A percentile compares a stretch with the other conserved stretches of the same genome.
phyloP scores from a whole-genome alignment of 2,329 filamentous ascomycete species.

The Epichloe gansuensis region DNA sequence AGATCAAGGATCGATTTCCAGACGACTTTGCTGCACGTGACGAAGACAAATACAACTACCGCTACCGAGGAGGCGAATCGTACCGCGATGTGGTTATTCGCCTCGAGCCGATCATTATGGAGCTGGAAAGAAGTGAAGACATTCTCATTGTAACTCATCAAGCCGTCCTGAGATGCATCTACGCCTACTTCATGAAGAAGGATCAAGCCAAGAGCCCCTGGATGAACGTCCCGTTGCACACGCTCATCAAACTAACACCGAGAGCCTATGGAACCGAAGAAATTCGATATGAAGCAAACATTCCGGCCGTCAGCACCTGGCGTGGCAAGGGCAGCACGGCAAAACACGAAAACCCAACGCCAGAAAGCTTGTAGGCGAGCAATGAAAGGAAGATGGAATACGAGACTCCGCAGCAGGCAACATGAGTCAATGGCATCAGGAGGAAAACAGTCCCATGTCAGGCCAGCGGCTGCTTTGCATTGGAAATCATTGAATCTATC shows the following conservation, averaged over 20 bases:
- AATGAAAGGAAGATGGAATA: neutral
- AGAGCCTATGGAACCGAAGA: constrained; percentile 90
- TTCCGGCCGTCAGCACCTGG: constrained; percentile 94
- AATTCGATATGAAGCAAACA: constrained; percentile 76
- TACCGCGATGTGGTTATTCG: constrained; percentile 95
- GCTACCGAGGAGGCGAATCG: constrained; percentile 90
- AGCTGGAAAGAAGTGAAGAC: constrained; percentile 89
- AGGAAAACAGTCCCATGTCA: neutral
- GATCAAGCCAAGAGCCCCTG: constrained; percentile 86
- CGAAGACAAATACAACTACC: constrained; percentile 99
- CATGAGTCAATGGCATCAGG: neutral
- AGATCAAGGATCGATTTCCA: constrained; percentile 83
- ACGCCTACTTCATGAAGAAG: constrained; percentile 98
- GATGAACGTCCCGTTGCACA: constrained; percentile 97
- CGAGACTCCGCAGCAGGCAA: neutral
- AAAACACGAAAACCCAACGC: constrained; percentile 60
- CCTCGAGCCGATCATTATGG: constrained; percentile 98
- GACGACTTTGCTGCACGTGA: constrained; percentile 93
- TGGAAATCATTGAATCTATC: neutral
- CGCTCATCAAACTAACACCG: constrained; percentile 90
- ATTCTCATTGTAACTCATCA: constrained; percentile 98
- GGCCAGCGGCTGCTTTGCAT: neutral
- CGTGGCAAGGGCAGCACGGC: constrained; percentile 85
- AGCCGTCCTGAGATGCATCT: constrained; percentile 91
- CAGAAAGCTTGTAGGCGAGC: constrained; percentile 19